Percentiles rank a stretch among this genome's conserved stretches.
These are phyloP conservation scores for Vaccinium vitisidaea DNA, from an alignment of 148 eudicot genomes.

Conservation along the genomic window DNA sequence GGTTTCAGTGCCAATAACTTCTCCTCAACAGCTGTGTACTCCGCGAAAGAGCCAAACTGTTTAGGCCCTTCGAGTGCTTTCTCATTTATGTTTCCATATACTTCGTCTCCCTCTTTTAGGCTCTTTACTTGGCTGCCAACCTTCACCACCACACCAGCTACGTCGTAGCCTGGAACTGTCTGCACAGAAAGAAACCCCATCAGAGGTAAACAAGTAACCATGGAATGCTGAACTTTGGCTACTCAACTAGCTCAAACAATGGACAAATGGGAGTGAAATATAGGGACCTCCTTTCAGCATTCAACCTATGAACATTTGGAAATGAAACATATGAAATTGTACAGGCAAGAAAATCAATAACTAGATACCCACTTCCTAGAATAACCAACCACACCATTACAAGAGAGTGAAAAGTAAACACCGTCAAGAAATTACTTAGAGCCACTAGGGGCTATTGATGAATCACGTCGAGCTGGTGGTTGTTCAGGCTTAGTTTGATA, in stretches of 20 bases:
- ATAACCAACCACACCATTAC: background rate
- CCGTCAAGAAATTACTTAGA: background rate
- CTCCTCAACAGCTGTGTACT: constrained; percentile 92
- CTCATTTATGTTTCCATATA: constrained; percentile 79
- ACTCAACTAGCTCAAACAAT: background rate
- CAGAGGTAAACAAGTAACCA: constrained; percentile 9
- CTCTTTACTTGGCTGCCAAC: constrained; percentile 76
- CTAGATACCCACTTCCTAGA: background rate
- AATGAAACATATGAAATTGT: background rate
- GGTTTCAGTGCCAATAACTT: constrained; percentile 79
- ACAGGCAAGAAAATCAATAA: background rate
- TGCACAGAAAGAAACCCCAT: constrained; percentile 29
- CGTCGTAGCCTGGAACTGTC: constrained; percentile 93
- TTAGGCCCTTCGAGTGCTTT: constrained; percentile 66
- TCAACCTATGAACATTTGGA: background rate
- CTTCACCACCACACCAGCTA: constrained; percentile 83
- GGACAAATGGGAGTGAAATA: background rate
- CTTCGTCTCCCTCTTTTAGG: constrained; percentile 83
- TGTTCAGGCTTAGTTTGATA: background rate
- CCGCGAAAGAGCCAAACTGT: constrained; percentile 79
- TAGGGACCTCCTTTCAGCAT: background rate
- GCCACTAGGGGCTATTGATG: background rate
- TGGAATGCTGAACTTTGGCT: constrained; percentile 9
- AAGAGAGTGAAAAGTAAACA: background rate
- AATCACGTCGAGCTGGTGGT: background rate